A percentile compares a stretch with the other conserved stretches of the same genome.
Conservation (phyloP, 225 moss, liverwort and hornwort genomes). For the Pleurozium schreberi region DNA sequence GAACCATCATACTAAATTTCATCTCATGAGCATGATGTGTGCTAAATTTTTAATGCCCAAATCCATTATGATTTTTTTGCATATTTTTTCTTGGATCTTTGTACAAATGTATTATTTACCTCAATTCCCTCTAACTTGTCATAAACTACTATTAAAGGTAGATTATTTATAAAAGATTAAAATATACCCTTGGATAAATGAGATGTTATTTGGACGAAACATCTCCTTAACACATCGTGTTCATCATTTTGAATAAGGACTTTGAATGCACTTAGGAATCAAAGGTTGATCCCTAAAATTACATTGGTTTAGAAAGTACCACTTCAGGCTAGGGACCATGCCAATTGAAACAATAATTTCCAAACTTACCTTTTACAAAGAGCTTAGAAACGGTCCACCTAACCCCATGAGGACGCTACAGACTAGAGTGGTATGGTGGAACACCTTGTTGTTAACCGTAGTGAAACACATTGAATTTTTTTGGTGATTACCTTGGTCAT, state of each 20-base stretch:
- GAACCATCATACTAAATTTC: accelerated
- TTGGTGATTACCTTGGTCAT: no score
- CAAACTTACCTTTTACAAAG: not conserved
- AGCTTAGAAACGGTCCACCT: not conserved
- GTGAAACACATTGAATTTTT: no score
- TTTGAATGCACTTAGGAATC: accelerated
- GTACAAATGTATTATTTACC: not conserved
- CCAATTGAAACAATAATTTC: no score
- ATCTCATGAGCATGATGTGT: not conserved
- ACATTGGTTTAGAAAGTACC: not conserved
- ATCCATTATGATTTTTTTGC: not conserved
- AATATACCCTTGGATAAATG: not conserved
- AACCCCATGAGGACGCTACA: accelerated
- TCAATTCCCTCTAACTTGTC: not conserved
- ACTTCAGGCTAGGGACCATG: accelerated
- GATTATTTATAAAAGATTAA: not conserved
- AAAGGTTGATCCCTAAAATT: not conserved
- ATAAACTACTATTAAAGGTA: no score
- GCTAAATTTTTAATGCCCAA: not conserved
- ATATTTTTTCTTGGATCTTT: not conserved
- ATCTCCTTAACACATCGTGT: not conserved
- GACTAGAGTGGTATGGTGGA: no score
- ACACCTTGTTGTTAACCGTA: no score
- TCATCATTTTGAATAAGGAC: not conserved
- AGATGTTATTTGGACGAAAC: not conserved